Percentiles rank a stretch among this genome's conserved stretches.
Evolutionary conservation across 305 asterid genomes (phyloP).

Genomic region (Lippia alba): DNA sequence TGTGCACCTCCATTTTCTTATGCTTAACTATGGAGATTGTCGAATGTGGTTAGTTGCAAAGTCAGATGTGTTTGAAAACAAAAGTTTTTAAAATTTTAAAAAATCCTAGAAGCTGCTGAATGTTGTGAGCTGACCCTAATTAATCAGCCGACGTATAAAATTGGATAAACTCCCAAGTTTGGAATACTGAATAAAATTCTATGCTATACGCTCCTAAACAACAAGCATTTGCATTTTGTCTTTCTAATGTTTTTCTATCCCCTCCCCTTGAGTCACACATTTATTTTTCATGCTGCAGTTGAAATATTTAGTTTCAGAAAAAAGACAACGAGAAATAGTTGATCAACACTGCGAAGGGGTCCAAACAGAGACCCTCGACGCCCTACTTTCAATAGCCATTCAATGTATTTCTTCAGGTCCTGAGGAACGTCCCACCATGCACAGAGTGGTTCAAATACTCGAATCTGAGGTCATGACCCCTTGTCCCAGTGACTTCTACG

Average conservation of each 20-base stretch:
- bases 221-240: not conserved
- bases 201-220: no score
- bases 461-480: constrained; percentile 96
- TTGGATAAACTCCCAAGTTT: not conserved
- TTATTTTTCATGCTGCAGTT: constrained; percentile 53
- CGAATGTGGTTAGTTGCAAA: no score
- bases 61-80: no score
- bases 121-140: not conserved
- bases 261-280: not conserved
- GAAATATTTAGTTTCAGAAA: constrained; percentile 68
- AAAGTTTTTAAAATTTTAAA: no score
- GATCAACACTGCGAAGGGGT: constrained; percentile 81
- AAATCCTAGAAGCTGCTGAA: no score
- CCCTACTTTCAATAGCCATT: constrained; percentile 75
- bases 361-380: constrained; percentile 73
- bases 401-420: constrained; percentile 88
- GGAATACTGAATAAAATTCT: no score
- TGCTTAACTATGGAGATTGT: no score
- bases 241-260: not conserved
- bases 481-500: constrained; percentile 94
- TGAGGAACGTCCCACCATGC: constrained; percentile 95
- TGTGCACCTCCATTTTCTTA: not conserved
- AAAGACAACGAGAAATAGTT: constrained; percentile 75
- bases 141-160: not conserved
- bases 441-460: constrained; percentile 84